phyloP scores from a whole-genome alignment of 352 stramenopile genomes.

The Phytophthora agathidicida region DNA sequence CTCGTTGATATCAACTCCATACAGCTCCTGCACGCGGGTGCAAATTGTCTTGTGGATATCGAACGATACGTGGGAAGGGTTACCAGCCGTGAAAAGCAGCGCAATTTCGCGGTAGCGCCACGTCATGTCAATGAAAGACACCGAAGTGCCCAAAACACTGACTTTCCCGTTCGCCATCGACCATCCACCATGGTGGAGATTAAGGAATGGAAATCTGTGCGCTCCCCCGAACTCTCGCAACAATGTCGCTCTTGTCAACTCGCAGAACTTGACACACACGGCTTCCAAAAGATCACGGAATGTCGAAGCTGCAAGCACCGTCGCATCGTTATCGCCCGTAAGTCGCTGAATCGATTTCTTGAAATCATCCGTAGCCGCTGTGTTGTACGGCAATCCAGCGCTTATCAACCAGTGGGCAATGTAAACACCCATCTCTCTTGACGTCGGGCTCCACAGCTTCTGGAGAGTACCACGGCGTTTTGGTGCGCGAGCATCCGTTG shows the following conservation, averaged over 20 bases:
- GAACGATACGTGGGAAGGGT: background rate
- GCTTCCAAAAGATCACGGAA: conserved; percentile 2
- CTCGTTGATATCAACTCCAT: background rate
- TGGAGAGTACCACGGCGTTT: background rate
- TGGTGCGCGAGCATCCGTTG: background rate
- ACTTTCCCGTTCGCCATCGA: background rate
- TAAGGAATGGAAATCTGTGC: background rate
- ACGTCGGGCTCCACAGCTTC: background rate
- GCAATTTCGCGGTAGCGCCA: conserved; percentile 1
- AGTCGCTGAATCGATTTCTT: background rate
- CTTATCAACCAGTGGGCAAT: conserved; percentile 7
- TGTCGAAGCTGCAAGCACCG: background rate
- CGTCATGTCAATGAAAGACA: background rate
- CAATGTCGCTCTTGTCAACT: background rate
- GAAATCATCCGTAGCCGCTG: background rate
- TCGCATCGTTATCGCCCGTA: background rate
- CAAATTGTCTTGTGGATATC: background rate
- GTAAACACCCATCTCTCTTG: background rate
- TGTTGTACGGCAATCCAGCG: conserved; percentile 5
- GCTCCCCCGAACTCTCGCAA: background rate
- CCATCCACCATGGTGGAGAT: conserved; percentile 10
- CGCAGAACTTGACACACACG: background rate
- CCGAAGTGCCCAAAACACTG: background rate
- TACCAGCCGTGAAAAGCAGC: background rate
- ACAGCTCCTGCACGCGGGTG: background rate